A percentile compares a stretch with the other conserved stretches of the same genome.
Conservation (phyloP, 305 asterid species). For the Solanum hybrid region DNA sequence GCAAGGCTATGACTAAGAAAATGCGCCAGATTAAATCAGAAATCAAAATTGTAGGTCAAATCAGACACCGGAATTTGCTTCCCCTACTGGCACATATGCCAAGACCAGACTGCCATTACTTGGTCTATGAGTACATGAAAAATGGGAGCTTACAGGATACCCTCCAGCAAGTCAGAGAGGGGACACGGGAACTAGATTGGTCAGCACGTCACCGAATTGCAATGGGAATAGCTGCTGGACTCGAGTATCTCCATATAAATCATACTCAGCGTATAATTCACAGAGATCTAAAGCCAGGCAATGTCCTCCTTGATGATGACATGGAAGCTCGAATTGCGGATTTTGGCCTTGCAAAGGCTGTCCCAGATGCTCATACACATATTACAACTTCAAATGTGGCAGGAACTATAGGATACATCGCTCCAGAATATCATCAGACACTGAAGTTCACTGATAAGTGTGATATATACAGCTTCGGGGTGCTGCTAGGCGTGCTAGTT, state of each 20-base stretch:
- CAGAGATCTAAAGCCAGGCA: slow-evolving; percentile 77
- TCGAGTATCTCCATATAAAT: slow-evolving; percentile 65
- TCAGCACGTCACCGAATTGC: slow-evolving; percentile 33
- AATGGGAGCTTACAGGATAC: slow-evolving; percentile 60
- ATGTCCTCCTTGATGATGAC: slow-evolving; percentile 71
- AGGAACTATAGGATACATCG: background rate
- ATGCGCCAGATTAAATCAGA: slow-evolving; percentile 59
- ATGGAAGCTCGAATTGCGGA: slow-evolving; percentile 48
- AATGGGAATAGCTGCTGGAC: slow-evolving; percentile 56
- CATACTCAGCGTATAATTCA: slow-evolving; percentile 64
- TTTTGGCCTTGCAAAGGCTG: background rate
- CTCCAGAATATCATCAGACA: background rate
- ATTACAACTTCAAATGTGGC: background rate
- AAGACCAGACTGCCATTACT: slow-evolving; percentile 45
- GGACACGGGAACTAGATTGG: slow-evolving; percentile 41
- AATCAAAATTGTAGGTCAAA: slow-evolving; percentile 52
- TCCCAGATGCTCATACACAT: background rate
- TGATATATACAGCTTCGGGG: background rate
- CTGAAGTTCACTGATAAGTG: background rate
- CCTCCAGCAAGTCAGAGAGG: slow-evolving; percentile 23
- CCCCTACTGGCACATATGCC: slow-evolving; percentile 51
- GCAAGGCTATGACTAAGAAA: slow-evolving; percentile 39
- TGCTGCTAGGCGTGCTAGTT: slow-evolving; percentile 17
- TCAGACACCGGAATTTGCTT: slow-evolving; percentile 47
- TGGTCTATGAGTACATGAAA: slow-evolving; percentile 60